phyloP scores from a whole-genome alignment of 2,329 filamentous ascomycete species.

The Fusarium redolens region DNA sequence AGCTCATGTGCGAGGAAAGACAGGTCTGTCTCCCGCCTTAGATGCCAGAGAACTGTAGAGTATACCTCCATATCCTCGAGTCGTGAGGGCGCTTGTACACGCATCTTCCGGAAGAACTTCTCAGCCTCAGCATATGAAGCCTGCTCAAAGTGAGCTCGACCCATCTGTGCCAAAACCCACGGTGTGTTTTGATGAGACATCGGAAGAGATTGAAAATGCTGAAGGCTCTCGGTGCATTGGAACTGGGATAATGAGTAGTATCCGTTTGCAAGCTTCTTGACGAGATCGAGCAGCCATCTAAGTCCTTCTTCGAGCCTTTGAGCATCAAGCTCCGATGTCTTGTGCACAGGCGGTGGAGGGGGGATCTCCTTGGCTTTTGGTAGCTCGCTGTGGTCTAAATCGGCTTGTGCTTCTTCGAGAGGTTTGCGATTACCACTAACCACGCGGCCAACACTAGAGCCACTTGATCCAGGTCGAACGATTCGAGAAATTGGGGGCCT shows the following conservation, averaged over 20 bases:
- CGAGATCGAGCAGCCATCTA: constrained; percentile 80
- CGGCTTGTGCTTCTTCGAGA: constrained; percentile 72
- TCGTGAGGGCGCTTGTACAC: constrained; percentile 81
- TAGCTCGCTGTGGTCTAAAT: constrained; percentile 75
- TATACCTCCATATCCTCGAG: constrained; percentile 98
- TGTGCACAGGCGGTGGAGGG: constrained; percentile 52
- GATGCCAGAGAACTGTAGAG: constrained; percentile 98
- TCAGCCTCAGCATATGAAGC: constrained; percentile 88
- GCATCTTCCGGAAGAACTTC: constrained; percentile 83
- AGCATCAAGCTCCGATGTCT: constrained; percentile 62
- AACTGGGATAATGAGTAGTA: constrained; percentile 84
- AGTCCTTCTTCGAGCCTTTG: constrained; percentile 80
- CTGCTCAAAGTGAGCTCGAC: constrained; percentile 91
- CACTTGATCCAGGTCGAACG: constrained; percentile 72
- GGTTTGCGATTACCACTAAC: constrained; percentile 92
- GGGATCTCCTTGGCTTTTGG: constrained; percentile 58
- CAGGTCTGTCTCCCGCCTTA: constrained; percentile 91
- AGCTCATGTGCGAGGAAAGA: constrained; percentile 93
- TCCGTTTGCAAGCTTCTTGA: constrained; percentile 83
- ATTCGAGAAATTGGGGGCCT: constrained; percentile 76
- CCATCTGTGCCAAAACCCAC: constrained; percentile 92
- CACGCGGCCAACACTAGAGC: constrained; percentile 82
- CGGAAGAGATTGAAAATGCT: constrained; percentile 77
- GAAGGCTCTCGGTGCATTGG: constrained; percentile 80
- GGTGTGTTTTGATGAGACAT: constrained; percentile 85